Evolutionary conservation across 768 basidiomycete genomes (phyloP), one percentile per base, ranked within the genome.

Genomic region (Auricularia sp.): DNA sequence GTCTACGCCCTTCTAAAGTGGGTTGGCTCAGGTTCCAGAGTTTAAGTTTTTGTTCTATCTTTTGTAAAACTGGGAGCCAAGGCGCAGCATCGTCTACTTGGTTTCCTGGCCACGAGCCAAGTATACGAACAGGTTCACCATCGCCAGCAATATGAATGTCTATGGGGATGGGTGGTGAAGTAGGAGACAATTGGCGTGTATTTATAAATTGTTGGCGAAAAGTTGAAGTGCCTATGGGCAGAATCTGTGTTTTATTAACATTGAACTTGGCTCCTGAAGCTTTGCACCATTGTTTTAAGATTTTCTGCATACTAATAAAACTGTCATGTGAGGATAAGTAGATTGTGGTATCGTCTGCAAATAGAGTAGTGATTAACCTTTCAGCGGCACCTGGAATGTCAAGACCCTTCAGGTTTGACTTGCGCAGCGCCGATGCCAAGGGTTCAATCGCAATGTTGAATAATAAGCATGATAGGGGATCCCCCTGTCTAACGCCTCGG

Each of bases 221-320:
- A 16, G 47, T 21, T 13, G 21, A 1, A 8, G 10, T 16, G 8
- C 47, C 47, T 0, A 79, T 69, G 0, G 77, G 78, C 0, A 80
- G 70, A 0, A 79, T 67, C 37, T 76, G 73, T 0, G 79, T 81
- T 67, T 83, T 83, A 0, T 63, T 54, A 0, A 69, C 64, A 62
- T 81, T 82, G 67, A 81, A 82, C 42, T 75, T 77, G 0, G 80
- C 80, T 0, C 73, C 69, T 7, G 77, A 77, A 3, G 74, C 78
- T 0, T 18, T 33, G 64, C 78, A 82, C 81, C 81, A 83, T 0
- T 54, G 47, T 0, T 72, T 33, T 0, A 81, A 77, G 1, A 81
- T 71, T 0, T 42, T 1, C 3, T 69, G 39, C 0, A 82, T 71
- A 0, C 64, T 65, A 0, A 62, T 51, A 13, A 74, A 74, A 4